Base-by-base conservation (phyloP, 2,329 filamentous ascomycete species). In the Colletotrichum liaoningense region DNA sequence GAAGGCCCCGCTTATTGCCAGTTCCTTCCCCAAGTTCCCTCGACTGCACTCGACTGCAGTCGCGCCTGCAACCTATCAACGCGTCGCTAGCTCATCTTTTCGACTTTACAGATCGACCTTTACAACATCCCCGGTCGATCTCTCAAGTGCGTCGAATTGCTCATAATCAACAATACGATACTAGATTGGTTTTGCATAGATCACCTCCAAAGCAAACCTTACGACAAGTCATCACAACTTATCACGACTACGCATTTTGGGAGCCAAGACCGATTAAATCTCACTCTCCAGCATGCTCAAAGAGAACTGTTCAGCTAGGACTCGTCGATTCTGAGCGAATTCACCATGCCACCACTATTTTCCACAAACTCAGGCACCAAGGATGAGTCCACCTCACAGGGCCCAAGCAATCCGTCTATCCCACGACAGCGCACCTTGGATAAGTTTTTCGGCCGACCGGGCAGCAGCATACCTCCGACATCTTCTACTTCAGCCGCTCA, bases 371-470 rank as follows among this genome's bases (percentile, higher is more conserved):
- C 62, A 16, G 28, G 28, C 2, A 2, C 22, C 16, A 33, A 42
- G 9, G 1, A 19, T 9, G 57, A 56, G 11, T 6, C 49, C 0
- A 35, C 28, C 5, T 38, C 56, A 11, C 56, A 12, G 5, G 30
- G 60, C 26, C 19, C 35, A 9, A 63, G 16, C 19, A 52, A 26
- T 16, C 38, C 52, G n/a, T 7, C 66, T n/a, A 8, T 55, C 8
- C 55, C 56, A 38, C 60, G 71, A 26, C 71, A 73, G 52, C 30
- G 67, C 46, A 73, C 71, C 3, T 35, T 73, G 9, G 67, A 73
- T 19, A 62, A 33, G 24, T 71, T 73, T 28, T 16, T 73, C 16
- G 26, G 22, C 7, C 71, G 57, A 14, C 26, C 60, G 11, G 42
- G 56, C 6, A 65, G 22, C 38, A 62, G 33, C 28, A 12, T 52